phyloP scores from a whole-genome alignment of 495 filamentous ascomycete species.

The Penicillium taxi region DNA sequence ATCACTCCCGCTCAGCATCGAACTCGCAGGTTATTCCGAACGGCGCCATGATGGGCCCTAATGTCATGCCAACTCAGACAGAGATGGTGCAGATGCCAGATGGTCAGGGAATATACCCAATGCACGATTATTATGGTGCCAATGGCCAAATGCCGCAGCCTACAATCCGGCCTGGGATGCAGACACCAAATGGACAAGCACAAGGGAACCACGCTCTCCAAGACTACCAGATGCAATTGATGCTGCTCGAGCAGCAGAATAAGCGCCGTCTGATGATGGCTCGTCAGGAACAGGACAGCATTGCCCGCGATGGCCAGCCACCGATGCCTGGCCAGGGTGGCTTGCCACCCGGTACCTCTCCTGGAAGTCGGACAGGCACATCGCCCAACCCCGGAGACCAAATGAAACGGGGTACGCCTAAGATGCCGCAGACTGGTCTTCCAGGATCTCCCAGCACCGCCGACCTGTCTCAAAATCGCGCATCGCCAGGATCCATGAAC shows the following conservation, averaged over 20 bases:
- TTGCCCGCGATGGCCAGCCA: slow-evolving; percentile 54
- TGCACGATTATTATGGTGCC: slow-evolving; percentile 58
- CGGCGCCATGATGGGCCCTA: slow-evolving; percentile 48
- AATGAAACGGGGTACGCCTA: slow-evolving; percentile 84
- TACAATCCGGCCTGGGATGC: slow-evolving; percentile 43
- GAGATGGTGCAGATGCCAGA: slow-evolving; percentile 77
- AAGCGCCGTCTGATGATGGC: slow-evolving; percentile 97
- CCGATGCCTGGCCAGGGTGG: slow-evolving; percentile 49
- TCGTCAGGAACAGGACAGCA: slow-evolving; percentile 85
- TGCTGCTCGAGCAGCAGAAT: slow-evolving; percentile 97
- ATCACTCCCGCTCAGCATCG: slow-evolving; percentile 55
- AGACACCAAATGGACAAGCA: slow-evolving; percentile 44
- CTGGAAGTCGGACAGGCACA: slow-evolving; percentile 69
- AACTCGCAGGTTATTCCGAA: slow-evolving; percentile 67
- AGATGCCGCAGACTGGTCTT: slow-evolving; percentile 64
- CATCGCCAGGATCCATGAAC: slow-evolving; percentile 75
- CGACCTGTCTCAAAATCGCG: slow-evolving; percentile 65
- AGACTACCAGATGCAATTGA: slow-evolving; percentile 99
- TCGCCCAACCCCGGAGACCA: slow-evolving; percentile 86
- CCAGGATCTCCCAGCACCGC: slow-evolving; percentile 80
- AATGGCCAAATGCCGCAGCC: slow-evolving; percentile 52
- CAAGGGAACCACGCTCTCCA: slow-evolving; percentile 89
- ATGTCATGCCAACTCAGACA: slow-evolving; percentile 57
- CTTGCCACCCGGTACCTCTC: slow-evolving; percentile 66
- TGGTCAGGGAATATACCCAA: slow-evolving; percentile 44